Conservation (phyloP, 2,329 filamentous ascomycete genomes). For the Colletotrichum magnum region DNA sequence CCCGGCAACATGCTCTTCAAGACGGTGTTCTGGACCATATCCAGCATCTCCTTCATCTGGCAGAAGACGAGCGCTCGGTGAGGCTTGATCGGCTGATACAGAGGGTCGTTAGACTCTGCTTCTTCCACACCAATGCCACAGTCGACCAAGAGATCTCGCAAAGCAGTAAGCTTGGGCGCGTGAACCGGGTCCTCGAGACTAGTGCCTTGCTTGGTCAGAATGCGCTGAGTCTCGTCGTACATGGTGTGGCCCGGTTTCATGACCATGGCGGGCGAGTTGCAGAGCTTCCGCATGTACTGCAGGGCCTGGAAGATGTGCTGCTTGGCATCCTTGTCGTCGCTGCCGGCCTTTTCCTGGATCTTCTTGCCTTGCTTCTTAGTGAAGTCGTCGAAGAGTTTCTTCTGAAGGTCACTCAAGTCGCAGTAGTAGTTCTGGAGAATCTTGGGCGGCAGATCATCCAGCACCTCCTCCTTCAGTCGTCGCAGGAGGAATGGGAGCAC, state of each 20-base stretch:
- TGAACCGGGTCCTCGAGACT: slow-evolving; percentile 88
- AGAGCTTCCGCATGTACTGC: slow-evolving; percentile 99
- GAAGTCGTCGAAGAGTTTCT: slow-evolving; percentile 96
- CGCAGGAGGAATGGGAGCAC: slow-evolving; percentile 96
- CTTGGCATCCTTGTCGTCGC: slow-evolving; percentile 92
- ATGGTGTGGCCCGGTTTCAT: slow-evolving; percentile 94
- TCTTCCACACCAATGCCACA: slow-evolving; percentile 92
- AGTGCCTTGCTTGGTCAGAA: slow-evolving; percentile 83
- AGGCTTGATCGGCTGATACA: slow-evolving; percentile 89
- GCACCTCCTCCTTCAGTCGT: slow-evolving; percentile 96
- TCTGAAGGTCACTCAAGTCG: slow-evolving; percentile 94
- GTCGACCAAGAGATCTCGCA: slow-evolving; percentile 95
- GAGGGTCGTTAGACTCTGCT: slow-evolving; percentile 69
- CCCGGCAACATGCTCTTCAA: slow-evolving; percentile 91
- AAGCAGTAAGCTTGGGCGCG: slow-evolving; percentile 91
- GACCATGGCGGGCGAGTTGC: slow-evolving; percentile 96
- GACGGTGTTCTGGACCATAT: slow-evolving; percentile 97
- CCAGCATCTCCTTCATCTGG: slow-evolving; percentile 99
- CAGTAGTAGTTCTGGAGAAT: slow-evolving; percentile 99
- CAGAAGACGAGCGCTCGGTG: slow-evolving; percentile 98
- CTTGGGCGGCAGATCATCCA: slow-evolving; percentile 96
- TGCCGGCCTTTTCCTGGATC: slow-evolving; percentile 85
- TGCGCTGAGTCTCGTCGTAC: slow-evolving; percentile 88
- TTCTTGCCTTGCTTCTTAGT: slow-evolving; percentile 93
- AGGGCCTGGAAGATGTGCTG: slow-evolving; percentile 99